Evolutionary conservation across 176 grass and related monocot genomes (phyloP).

Genomic region (Oryza glumipatula): DNA sequence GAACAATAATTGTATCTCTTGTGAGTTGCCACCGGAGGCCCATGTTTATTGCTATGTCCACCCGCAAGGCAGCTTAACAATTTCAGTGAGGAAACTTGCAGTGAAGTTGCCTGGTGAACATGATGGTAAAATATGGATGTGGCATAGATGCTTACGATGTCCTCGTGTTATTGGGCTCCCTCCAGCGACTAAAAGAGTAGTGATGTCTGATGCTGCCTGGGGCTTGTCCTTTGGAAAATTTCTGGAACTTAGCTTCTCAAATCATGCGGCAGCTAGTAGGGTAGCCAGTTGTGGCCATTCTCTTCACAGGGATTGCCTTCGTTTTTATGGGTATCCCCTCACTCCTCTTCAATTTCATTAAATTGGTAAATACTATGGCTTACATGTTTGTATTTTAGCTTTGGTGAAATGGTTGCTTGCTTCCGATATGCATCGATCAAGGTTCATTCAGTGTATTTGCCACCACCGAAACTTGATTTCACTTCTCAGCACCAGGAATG

Average conservation of each 20-base stretch:
- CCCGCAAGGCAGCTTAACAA: constrained; percentile 90
- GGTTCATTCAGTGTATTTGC: constrained; percentile 90
- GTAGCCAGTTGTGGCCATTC: constrained; percentile 99
- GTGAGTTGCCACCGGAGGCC: constrained; percentile 88
- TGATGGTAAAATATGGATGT: constrained; percentile 98
- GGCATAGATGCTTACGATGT: constrained; percentile 93
- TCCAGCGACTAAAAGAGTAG: constrained; percentile 90
- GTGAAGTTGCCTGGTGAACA: constrained; percentile 68
- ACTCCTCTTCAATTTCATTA: constrained; percentile 40
- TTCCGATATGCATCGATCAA: constrained; percentile 91
- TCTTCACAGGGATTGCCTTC: constrained; percentile 97
- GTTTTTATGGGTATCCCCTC: constrained; percentile 87
- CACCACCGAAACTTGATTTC: constrained; percentile 94
- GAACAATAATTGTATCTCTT: constrained; percentile 74
- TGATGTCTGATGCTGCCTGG: constrained; percentile 99
- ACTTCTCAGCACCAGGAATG: constrained; percentile 93
- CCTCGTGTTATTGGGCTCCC: constrained; percentile 72
- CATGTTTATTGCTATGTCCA: constrained; percentile 98
- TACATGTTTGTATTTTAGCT: constrained; percentile 64
- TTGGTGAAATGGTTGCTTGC: constrained; percentile 88
- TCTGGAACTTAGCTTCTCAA: constrained; percentile 99
- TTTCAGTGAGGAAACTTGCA: constrained; percentile 85
- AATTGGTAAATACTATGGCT: constrained; percentile 21
- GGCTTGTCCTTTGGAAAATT: constrained; percentile 99
- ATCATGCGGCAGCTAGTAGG: constrained; percentile 97